Evolutionary conservation across 176 grass and related monocot species (phyloP).

Genomic region (Puya raimondii): DNA sequence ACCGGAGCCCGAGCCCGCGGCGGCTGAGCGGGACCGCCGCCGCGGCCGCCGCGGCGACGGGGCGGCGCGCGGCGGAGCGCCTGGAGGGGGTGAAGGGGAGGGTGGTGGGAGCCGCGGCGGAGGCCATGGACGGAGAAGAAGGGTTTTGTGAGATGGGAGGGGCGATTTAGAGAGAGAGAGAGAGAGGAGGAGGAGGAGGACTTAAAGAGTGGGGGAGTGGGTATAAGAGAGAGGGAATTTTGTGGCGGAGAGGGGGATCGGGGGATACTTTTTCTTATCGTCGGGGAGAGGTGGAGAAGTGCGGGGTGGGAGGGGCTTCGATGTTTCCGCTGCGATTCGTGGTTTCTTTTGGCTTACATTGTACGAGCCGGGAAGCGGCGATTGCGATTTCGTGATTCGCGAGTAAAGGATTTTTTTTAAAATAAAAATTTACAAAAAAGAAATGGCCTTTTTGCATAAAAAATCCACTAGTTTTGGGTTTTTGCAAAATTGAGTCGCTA

Average conservation of each 20-base stretch:
- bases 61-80: background rate
- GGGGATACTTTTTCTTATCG: background rate
- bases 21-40: background rate
- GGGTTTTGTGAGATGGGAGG: background rate
- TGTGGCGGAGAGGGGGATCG: background rate
- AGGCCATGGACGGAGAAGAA: constrained; percentile 1
- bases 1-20: background rate
- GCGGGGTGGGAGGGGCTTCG: background rate
- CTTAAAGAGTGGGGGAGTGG: background rate
- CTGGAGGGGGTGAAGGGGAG: constrained; percentile 2
- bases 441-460: too few species aligned
- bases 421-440: too few species aligned
- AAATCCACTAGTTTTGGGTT: too few species aligned
- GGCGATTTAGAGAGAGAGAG: too few species aligned
- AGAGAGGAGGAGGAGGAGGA: background rate
- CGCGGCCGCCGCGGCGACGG: background rate
- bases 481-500: too few species aligned
- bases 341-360: too few species aligned
- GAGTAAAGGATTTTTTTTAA: too few species aligned
- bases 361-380: too few species aligned
- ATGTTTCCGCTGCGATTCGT: too few species aligned
- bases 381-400: too few species aligned
- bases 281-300: constrained; percentile 4
- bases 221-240: background rate
- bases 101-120: constrained; percentile 10